phyloP scores from a whole-genome alignment of 805 yeast genomes.

The Starmerella riodocensis region DNA sequence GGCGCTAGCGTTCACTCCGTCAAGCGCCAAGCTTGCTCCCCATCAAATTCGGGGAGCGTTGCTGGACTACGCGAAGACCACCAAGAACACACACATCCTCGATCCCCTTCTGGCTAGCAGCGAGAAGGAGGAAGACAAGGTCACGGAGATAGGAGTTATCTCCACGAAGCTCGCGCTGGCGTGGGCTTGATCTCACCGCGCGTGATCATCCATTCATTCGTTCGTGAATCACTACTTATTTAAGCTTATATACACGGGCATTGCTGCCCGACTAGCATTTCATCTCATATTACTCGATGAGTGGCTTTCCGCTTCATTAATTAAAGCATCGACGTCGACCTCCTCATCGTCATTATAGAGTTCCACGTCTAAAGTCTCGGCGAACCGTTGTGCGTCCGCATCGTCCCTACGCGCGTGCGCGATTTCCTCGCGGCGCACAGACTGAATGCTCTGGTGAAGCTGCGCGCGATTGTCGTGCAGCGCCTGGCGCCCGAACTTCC shows the following conservation, averaged over 20 bases:
- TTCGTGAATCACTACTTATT: neutral
- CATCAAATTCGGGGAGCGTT: constrained; percentile 11
- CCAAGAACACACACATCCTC: constrained; percentile 2
- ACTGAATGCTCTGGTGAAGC: neutral
- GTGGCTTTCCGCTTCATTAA: constrained; percentile 3
- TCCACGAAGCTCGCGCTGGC: constrained; percentile 10
- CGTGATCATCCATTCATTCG: neutral
- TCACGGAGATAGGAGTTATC: constrained; percentile 5
- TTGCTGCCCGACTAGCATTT: too few relatives aligned
- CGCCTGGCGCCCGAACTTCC: neutral
- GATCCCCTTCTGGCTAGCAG: constrained; percentile 4
- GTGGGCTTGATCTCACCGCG: neutral
- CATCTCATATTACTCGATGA: too few relatives aligned
- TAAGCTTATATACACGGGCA: neutral
- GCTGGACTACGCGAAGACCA: constrained; percentile 6
- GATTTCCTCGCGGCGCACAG: neutral
- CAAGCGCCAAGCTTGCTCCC: constrained; percentile 4
- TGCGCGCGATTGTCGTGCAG: neutral
- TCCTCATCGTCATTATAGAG: neutral
- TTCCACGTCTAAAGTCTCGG: neutral
- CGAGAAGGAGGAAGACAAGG: constrained; percentile 3
- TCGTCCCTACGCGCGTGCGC: neutral
- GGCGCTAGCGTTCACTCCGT: constrained; percentile 4
- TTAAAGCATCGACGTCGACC: constrained; percentile 4
- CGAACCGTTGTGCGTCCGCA: constrained; percentile 1